Percentiles rank a stretch among this genome's conserved stretches.
phyloP scores from a whole-genome alignment of 2,329 filamentous ascomycete species.

The Beauveria brongniartii region DNA sequence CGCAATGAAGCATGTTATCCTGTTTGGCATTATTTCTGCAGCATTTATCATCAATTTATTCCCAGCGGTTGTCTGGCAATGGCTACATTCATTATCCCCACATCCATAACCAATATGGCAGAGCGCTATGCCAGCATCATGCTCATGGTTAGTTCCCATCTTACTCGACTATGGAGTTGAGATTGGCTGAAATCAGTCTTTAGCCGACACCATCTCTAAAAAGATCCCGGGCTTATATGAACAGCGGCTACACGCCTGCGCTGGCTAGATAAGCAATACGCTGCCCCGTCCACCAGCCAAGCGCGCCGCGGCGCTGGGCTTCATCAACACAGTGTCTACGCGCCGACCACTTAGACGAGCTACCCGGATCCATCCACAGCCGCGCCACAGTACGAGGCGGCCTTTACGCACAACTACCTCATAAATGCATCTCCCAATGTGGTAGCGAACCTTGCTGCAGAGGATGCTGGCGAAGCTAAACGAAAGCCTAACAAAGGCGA shows the following conservation, averaged over 20 bases:
- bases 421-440: slow-evolving; percentile 57
- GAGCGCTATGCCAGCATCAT: slow-evolving; percentile 51
- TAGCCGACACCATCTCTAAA: background rate
- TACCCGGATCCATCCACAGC: slow-evolving; percentile 55
- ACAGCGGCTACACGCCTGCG: slow-evolving; percentile 55
- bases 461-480: slow-evolving; percentile 59
- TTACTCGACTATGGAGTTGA: background rate
- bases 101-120: slow-evolving; percentile 13
- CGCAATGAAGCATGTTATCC: slow-evolving; percentile 35
- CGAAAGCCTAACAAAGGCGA: slow-evolving; percentile 60
- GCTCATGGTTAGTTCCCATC: slow-evolving; percentile 44
- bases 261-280: slow-evolving; percentile 71
- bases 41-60: slow-evolving; percentile 50
- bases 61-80: slow-evolving; percentile 21
- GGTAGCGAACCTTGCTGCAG: slow-evolving; percentile 51
- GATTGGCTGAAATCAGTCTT: no score
- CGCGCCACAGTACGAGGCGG: slow-evolving; percentile 39
- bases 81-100: slow-evolving; percentile 19
- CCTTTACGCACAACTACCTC: slow-evolving; percentile 61
- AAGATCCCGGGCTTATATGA: slow-evolving; percentile 48
- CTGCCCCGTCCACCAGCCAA: slow-evolving; percentile 70
- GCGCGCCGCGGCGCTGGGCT: slow-evolving; percentile 59
- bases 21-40: slow-evolving; percentile 47
- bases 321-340: slow-evolving; percentile 55
- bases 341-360: slow-evolving; percentile 58